Evolutionary conservation across 371 early-diverging fungal species (phyloP), one percentile per base, ranked within the genome.

Genomic region (Circinella minor): DNA sequence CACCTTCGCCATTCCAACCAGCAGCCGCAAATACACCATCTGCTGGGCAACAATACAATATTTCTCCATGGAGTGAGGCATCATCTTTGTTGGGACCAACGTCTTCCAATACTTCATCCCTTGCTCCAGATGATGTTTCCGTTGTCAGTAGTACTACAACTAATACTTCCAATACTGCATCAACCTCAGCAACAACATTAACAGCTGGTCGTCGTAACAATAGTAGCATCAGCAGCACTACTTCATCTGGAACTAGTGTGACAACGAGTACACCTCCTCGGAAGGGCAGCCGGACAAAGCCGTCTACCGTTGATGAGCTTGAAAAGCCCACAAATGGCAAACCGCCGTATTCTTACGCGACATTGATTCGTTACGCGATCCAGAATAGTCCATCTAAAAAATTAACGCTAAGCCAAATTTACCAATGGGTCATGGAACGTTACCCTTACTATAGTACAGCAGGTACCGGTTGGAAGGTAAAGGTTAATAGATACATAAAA

Each of bases 321-420:
- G 57, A 57, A 57, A 11, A 57, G 34, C 51, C 51, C 17, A 57
- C 61, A 36, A 55, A 67, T 39, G 76, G 73, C 17, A 91, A 91
- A 65, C 97, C 97, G 3, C 89, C 95, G 5, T 89, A 90, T 70
- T 93, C 96, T 8, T 97, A 97, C 71, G 93, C 95, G 17, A 88
- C 89, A 27, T 78, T 97, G 17, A 96, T 97, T 39, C 89, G 93
- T 4, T 89, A 92, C 57, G 97, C 97, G 43, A 93, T 97, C 67
- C 79, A 89, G 57, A 84, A 85, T 62, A 88, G 87, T 49, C 88
- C 90, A 8, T 80, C 87, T 15, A 81, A 84, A 49, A 86, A 88
- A 73, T 77, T 96, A 81, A 94, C 96, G 39, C 82, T 97, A 55
- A 90, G 84, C 72, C 95, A 93, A 69, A 95, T 97, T 68, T 97